phyloP scores from a whole-genome alignment of 345 rosid species.

The Erodium maritimum region DNA sequence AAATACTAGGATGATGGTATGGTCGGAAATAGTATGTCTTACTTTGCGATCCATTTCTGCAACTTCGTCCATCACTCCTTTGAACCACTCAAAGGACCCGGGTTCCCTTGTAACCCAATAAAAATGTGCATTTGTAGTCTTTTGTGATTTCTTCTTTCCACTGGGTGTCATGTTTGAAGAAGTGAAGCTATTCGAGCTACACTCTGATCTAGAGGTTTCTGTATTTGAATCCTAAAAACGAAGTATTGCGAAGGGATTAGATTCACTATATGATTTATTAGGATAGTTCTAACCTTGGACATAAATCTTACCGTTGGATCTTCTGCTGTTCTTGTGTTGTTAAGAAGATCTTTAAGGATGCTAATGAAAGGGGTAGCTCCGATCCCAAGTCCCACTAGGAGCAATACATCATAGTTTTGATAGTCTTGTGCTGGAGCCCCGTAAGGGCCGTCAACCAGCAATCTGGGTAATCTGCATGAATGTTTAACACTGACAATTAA shows the following conservation, averaged over 20 bases:
- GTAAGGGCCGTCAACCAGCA: slow-evolving; percentile 81
- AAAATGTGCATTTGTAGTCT: slow-evolving; percentile 65
- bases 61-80: slow-evolving; percentile 91
- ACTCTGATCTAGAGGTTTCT: slow-evolving; percentile 52
- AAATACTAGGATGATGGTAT: too few relatives aligned
- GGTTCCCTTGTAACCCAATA: slow-evolving; percentile 97
- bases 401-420: slow-evolving; percentile 75
- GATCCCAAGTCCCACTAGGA: slow-evolving; percentile 88
- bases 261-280: not conserved
- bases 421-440: slow-evolving; percentile 99
- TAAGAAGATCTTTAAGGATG: slow-evolving; percentile 76
- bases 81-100: slow-evolving; percentile 91
- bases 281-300: not conserved
- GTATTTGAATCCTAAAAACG: slow-evolving; percentile 36
- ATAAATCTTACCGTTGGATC: slow-evolving; percentile 40
- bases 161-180: slow-evolving; percentile 40
- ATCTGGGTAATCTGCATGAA: slow-evolving; percentile 55
- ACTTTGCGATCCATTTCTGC: slow-evolving; percentile 87
- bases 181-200: slow-evolving; percentile 57
- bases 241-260: not conserved
- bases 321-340: slow-evolving; percentile 51
- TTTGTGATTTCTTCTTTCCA: slow-evolving; percentile 44
- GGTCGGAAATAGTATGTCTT: slow-evolving; percentile 11
- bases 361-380: slow-evolving; percentile 98
- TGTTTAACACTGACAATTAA: slow-evolving; percentile 6